phyloP scores from a whole-genome alignment of 352 stramenopile species.

The Phytopythium delawarense region DNA sequence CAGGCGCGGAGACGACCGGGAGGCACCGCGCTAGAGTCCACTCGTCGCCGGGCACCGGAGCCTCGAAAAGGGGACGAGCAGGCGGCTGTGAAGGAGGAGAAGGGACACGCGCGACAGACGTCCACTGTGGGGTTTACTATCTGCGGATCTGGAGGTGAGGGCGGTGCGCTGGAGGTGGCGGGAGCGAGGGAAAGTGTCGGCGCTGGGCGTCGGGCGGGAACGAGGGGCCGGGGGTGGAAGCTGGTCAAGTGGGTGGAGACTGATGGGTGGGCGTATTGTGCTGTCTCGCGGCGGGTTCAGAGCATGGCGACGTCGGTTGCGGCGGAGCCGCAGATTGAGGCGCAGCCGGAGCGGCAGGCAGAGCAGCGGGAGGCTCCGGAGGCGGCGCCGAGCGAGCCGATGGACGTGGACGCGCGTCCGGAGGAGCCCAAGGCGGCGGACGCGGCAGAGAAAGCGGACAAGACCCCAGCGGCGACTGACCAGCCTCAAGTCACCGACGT shows the following conservation, averaged over 20 bases:
- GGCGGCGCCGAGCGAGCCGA: not conserved
- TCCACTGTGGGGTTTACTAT: not conserved
- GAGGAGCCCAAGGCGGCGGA: not conserved
- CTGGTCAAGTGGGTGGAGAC: not conserved
- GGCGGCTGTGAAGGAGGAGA: not conserved
- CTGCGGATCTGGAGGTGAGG: not conserved
- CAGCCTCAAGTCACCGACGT: not conserved
- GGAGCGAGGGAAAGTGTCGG: not conserved
- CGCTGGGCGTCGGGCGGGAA: too few relatives aligned
- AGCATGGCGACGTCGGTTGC: constrained; percentile 7
- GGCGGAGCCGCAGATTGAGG: not conserved
- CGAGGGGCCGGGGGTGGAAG: not conserved
- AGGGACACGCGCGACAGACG: not conserved
- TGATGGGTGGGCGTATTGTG: not conserved
- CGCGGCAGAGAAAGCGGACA: not conserved
- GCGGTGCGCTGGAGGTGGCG: not conserved
- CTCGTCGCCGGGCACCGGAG: not conserved
- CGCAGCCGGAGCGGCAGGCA: not conserved
- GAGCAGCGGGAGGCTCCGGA: not conserved
- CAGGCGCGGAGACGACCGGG: not conserved
- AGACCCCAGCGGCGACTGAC: not conserved
- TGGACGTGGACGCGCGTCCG: constrained; percentile 1
- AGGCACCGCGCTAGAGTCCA: not conserved
- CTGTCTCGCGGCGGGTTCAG: not conserved
- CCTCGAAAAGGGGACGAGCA: not conserved